These are phyloP conservation scores for Plantago major DNA, from an alignment of 257 asterid species.

Conservation along the genomic window DNA sequence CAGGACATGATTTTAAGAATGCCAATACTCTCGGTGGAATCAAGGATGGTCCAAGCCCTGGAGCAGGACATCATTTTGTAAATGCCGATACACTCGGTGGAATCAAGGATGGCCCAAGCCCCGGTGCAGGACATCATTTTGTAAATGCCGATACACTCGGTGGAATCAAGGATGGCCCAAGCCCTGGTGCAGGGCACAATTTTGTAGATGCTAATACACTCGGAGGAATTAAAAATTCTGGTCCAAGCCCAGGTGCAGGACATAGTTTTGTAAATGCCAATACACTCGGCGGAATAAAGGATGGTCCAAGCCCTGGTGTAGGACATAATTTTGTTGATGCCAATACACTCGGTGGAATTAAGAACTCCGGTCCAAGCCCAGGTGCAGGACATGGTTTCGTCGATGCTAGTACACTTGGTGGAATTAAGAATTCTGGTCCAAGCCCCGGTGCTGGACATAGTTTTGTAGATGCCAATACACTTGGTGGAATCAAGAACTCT, in stretches of 20 bases:
- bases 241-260: conserved; percentile 35
- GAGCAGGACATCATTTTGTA: conserved; percentile 5
- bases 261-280: conserved; percentile 1
- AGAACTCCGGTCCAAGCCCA: conserved; percentile 41
- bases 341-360: conserved; percentile 14
- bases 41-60: conserved; percentile 14
- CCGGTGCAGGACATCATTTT: conserved; percentile 14
- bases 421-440: conserved; percentile 11
- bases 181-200: conserved; percentile 24
- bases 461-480: conserved; percentile 11
- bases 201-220: background rate
- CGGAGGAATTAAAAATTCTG: conserved; percentile 26
- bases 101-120: conserved; percentile 18
- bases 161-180: conserved; percentile 32
- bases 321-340: conserved; percentile 15
- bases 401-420: conserved; percentile 8
- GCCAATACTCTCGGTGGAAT: conserved; percentile 5
- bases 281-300: conserved; percentile 22
- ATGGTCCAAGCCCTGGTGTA: conserved; percentile 35
- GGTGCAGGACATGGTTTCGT: conserved; percentile 30
- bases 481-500: conserved; percentile 19
- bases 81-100: conserved; percentile 16
- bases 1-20: conserved; percentile 6
- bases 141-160: conserved; percentile 17
- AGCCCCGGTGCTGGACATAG: conserved; percentile 19